These are phyloP conservation scores for Amanita molliuscula DNA, from an alignment of 768 basidiomycete genomes.

Conservation along the genomic window DNA sequence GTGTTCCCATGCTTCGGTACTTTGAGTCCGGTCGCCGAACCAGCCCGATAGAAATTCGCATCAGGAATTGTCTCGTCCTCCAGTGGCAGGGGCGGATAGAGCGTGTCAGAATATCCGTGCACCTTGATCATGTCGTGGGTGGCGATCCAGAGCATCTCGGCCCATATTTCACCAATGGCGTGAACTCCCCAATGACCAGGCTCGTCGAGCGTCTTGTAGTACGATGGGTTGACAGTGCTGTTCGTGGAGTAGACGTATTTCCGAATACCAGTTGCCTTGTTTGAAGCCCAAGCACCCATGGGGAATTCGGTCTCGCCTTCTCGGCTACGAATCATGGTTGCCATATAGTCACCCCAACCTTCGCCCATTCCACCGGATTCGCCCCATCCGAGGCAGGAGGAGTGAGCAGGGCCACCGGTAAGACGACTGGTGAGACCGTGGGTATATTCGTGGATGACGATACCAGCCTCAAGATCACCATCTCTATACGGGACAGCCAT, in stretches of 20 bases:
- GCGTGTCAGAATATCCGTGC: constrained; percentile 67
- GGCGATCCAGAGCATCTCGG: constrained; percentile 78
- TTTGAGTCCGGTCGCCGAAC: constrained; percentile 28
- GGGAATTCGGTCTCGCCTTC: constrained; percentile 66
- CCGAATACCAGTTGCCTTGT: constrained; percentile 64
- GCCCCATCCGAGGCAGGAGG: constrained; percentile 91
- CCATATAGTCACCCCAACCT: constrained; percentile 93
- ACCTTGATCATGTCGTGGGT: constrained; percentile 65
- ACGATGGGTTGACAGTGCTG: constrained; percentile 67
- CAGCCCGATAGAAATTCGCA: constrained; percentile 65
- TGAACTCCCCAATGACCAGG: constrained; percentile 92
- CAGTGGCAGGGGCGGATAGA: constrained; percentile 72
- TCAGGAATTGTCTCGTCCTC: constrained; percentile 53
- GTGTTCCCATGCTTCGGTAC: constrained; percentile 93
- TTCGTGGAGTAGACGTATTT: constrained; percentile 75
- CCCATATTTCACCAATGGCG: constrained; percentile 94
- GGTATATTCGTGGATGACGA: constrained; percentile 83
- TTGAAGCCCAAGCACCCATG: constrained; percentile 96
- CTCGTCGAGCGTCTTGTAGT: constrained; percentile 91
- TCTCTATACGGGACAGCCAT: constrained; percentile 85
- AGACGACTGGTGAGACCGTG: constrained; percentile 92
- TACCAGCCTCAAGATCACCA: constrained; percentile 93
- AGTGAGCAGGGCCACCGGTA: constrained; percentile 90
- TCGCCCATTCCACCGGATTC: constrained; percentile 97
- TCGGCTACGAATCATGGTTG: constrained; percentile 77